phyloP scores from a whole-genome alignment of 345 rosid species.

The Lepidium didymum region DNA sequence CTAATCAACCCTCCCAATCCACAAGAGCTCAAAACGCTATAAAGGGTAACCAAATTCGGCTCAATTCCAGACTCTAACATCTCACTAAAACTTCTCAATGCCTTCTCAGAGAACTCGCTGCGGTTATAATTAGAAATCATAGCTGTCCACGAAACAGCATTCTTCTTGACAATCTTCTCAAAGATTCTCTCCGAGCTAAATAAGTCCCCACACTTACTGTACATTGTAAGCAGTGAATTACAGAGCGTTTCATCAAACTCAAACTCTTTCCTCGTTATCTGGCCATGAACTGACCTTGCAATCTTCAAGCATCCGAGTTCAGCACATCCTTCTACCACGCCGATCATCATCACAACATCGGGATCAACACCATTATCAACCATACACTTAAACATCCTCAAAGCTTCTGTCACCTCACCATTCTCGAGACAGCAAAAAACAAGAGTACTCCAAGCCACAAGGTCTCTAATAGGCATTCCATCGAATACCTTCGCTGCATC shows the following conservation, averaged over 20 bases:
- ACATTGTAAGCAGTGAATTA: slow-evolving; percentile 53
- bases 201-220: slow-evolving; percentile 67
- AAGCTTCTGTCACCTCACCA: slow-evolving; percentile 36
- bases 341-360: slow-evolving; percentile 52
- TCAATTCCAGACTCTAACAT: slow-evolving; percentile 42
- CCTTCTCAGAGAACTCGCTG: slow-evolving; percentile 39
- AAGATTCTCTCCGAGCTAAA: slow-evolving; percentile 52
- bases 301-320: slow-evolving; percentile 37
- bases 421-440: slow-evolving; percentile 50
- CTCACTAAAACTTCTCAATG: slow-evolving; percentile 39
- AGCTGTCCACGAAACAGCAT: slow-evolving; percentile 60
- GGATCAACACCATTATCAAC: slow-evolving; percentile 37
- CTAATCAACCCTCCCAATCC: slow-evolving; percentile 43
- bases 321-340: slow-evolving; percentile 49
- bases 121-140: slow-evolving; percentile 69
- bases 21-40: slow-evolving; percentile 61
- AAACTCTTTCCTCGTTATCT: slow-evolving; percentile 30
- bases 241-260: slow-evolving; percentile 36
- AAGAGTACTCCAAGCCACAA: slow-evolving; percentile 67
- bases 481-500: slow-evolving; percentile 60
- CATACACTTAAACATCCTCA: slow-evolving; percentile 42
- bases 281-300: slow-evolving; percentile 49
- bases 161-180: slow-evolving; percentile 5
- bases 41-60: slow-evolving; percentile 57
- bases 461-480: slow-evolving; percentile 44